Evolutionary conservation across 2,329 filamentous ascomycete genomes (phyloP).

Genomic region (Aspergillus uvarum): DNA sequence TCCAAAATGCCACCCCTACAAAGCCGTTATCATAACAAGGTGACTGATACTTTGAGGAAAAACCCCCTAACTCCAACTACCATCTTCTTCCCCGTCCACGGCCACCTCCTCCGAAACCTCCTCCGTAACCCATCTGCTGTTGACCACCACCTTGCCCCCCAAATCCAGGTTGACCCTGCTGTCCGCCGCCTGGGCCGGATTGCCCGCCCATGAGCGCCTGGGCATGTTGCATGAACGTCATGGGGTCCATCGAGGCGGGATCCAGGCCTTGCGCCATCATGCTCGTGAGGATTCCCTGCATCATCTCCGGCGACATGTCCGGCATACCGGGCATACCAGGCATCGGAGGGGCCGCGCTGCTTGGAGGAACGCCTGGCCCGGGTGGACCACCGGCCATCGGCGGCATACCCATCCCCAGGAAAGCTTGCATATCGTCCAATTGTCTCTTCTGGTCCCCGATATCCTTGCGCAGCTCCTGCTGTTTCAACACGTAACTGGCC

Average conservation of each 20-base stretch:
- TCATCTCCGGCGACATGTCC: slow-evolving; percentile 55
- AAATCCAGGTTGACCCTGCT: slow-evolving; percentile 37
- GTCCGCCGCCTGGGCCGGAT: slow-evolving; percentile 39
- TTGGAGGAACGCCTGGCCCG: slow-evolving; percentile 28
- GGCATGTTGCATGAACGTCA: slow-evolving; percentile 55
- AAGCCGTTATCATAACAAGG: slow-evolving; percentile 16
- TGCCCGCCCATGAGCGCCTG: slow-evolving; percentile 51
- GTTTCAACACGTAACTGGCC: slow-evolving; percentile 89
- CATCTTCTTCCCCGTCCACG: slow-evolving; percentile 43
- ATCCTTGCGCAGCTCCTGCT: slow-evolving; percentile 74
- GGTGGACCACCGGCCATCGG: slow-evolving; percentile 43
- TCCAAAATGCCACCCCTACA: slow-evolving; percentile 1
- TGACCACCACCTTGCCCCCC: slow-evolving; percentile 39
- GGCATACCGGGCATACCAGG: slow-evolving; percentile 47
- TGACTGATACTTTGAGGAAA: slow-evolving; percentile 10
- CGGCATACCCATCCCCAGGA: slow-evolving; percentile 55
- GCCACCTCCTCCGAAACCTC: slow-evolving; percentile 41
- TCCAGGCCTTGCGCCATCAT: slow-evolving; percentile 57
- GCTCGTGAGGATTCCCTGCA: slow-evolving; percentile 58
- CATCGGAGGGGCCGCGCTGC: slow-evolving; percentile 35
- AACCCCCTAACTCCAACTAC: slow-evolving; percentile 21
- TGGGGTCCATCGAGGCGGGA: slow-evolving; percentile 54
- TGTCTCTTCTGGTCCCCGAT: slow-evolving; percentile 77
- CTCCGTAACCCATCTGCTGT: slow-evolving; percentile 45
- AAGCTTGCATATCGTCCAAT: slow-evolving; percentile 60